Percentiles rank a stretch among this genome's conserved stretches.
Conservation (phyloP, 1,139 yeast species). For the Insectozyma bohioensis region DNA sequence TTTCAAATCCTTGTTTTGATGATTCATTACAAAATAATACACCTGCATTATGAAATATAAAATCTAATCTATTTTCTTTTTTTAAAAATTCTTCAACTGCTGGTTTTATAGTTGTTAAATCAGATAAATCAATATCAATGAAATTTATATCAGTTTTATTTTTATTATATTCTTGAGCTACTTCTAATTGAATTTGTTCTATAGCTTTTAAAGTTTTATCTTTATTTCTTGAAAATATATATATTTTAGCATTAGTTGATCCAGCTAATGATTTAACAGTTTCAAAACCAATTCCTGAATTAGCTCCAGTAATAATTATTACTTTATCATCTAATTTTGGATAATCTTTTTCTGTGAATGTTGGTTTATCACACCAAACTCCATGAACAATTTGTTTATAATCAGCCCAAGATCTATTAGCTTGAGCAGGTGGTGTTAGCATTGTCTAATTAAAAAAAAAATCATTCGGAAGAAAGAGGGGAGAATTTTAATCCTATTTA, state of each 20-base stretch:
- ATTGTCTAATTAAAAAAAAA: no score
- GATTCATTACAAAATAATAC: conserved; percentile 44
- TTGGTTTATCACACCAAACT: conserved; percentile 13
- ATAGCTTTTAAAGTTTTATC: conserved; percentile 26
- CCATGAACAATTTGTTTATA: conserved; percentile 13
- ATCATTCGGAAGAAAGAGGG: no score
- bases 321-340: conserved; percentile 21
- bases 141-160: conserved; percentile 17
- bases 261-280: conserved; percentile 34
- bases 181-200: conserved; percentile 22
- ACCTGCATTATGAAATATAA: conserved; percentile 52
- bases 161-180: conserved; percentile 15
- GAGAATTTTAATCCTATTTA: no score
- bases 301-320: conserved; percentile 22
- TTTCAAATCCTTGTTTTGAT: conserved; percentile 16
- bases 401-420: conserved; percentile 11
- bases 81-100: conserved; percentile 33
- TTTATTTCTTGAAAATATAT: conserved; percentile 18
- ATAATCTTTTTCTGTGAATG: conserved; percentile 14
- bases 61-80: conserved; percentile 29
- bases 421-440: no score
- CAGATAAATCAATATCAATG: conserved; percentile 39
- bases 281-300: conserved; percentile 26
- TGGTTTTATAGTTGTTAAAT: conserved; percentile 42
- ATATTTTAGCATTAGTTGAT: conserved; percentile 36